A percentile compares a stretch with the other conserved stretches of the same genome.
phyloP scores from a whole-genome alignment of 2,329 filamentous ascomycete genomes.

The Paecilomyces formosus region DNA sequence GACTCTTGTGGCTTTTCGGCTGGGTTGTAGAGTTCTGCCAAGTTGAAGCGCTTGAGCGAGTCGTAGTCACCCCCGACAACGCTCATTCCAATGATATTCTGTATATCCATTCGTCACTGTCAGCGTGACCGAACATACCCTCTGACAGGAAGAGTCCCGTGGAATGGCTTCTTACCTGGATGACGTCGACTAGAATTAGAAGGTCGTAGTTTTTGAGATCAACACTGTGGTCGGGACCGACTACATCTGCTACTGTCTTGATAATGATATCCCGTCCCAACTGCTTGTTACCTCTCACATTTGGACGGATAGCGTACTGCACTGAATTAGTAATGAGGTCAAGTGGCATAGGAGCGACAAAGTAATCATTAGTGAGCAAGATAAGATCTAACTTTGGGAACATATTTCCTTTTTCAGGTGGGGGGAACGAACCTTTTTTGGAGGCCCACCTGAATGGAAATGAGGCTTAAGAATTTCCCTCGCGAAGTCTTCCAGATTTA shows the following conservation, averaged over 20 bases:
- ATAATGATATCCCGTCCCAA: constrained; percentile 53
- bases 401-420: neutral
- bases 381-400: neutral
- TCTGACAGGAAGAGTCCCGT: neutral
- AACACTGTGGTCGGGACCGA: constrained; percentile 53
- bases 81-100: constrained; percentile 59
- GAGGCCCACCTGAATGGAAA: constrained; percentile 46
- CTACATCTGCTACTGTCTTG: constrained; percentile 49
- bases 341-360: neutral
- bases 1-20: constrained; percentile 22
- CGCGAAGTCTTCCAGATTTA: constrained; percentile 51
- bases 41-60: constrained; percentile 54
- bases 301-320: constrained; percentile 58
- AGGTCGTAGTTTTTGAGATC: constrained; percentile 55
- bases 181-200: constrained; percentile 55
- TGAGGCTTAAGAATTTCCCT: constrained; percentile 50
- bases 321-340: constrained; percentile 1
- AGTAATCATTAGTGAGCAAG: neutral
- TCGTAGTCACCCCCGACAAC: constrained; percentile 55
- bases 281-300: constrained; percentile 52
- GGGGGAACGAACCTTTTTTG: constrained; percentile 44
- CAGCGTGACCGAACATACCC: neutral
- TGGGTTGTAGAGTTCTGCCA: constrained; percentile 54
- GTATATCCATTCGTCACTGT: neutral
- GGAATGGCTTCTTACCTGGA: constrained; percentile 41